Percentiles rank a stretch among this genome's conserved stretches.
phyloP scores from a whole-genome alignment of 2,329 filamentous ascomycete species.

The Epichloe uncinata region DNA sequence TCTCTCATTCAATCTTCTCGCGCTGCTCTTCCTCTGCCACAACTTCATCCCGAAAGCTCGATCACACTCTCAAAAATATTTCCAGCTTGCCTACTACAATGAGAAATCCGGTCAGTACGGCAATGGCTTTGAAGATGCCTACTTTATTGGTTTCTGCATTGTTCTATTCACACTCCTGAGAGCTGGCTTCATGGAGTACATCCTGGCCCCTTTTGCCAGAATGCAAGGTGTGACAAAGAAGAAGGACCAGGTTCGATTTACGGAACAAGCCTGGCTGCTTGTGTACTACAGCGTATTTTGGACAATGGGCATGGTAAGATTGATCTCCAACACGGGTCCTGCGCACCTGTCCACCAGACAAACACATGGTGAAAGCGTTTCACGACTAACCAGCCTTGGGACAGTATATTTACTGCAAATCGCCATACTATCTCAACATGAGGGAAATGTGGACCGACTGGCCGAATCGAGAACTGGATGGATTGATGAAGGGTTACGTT shows the following conservation, averaged over 20 bases:
- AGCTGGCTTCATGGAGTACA: constrained; percentile 74
- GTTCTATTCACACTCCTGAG: constrained; percentile 79
- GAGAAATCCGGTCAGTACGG: constrained; percentile 54
- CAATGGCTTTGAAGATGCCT: constrained; percentile 66
- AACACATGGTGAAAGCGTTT: not conserved
- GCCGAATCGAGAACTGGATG: constrained; percentile 66
- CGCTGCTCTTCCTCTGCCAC: constrained; percentile 72
- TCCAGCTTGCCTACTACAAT: constrained; percentile 75
- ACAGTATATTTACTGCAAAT: constrained; percentile 69
- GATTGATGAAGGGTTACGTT: constrained; percentile 76
- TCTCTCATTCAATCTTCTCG: constrained; percentile 72
- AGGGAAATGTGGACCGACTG: constrained; percentile 72
- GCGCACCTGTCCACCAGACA: not conserved
- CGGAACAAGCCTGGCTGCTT: constrained; percentile 86
- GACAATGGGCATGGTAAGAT: constrained; percentile 65
- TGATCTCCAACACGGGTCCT: not conserved
- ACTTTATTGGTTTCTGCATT: constrained; percentile 65
- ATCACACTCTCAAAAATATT: constrained; percentile 73
- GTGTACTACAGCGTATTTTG: constrained; percentile 75
- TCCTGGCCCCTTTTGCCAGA: constrained; percentile 66
- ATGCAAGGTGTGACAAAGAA: constrained; percentile 57
- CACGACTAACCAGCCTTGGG: not conserved
- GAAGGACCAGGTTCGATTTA: constrained; percentile 72
- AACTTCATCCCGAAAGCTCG: constrained; percentile 69
- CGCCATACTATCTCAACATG: constrained; percentile 66